These are phyloP conservation scores for Mimosa pudica DNA, from an alignment of 306 rosid genomes.

Conservation along the genomic window DNA sequence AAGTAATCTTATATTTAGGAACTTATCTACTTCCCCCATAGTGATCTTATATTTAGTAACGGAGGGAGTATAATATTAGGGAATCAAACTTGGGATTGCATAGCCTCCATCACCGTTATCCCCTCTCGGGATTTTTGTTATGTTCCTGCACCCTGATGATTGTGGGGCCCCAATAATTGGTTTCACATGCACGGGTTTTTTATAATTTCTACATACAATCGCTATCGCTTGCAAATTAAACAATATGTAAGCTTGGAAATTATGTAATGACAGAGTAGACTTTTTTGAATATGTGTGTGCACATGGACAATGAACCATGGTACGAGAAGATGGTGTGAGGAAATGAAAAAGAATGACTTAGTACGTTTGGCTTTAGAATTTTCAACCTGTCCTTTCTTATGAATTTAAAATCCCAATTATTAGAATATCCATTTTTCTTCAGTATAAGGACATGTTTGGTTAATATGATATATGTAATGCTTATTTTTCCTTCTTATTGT, in stretches of 20 bases:
- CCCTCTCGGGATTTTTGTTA: constrained; percentile 54
- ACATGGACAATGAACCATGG: constrained; percentile 46
- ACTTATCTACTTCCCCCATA: too few relatives aligned
- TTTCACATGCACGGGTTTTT: constrained; percentile 61
- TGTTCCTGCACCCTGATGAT: constrained; percentile 39
- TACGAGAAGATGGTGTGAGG: constrained; percentile 29
- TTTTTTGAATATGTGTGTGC: constrained; percentile 36
- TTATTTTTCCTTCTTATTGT: constrained; percentile 25
- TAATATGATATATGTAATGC: constrained; percentile 1
- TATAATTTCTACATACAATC: constrained; percentile 15
- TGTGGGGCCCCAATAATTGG: constrained; percentile 57
- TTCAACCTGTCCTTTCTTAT: constrained; percentile 35
- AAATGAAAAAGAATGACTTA: constrained; percentile 30
- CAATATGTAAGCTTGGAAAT: constrained; percentile 25
- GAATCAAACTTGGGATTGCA: constrained; percentile 44
- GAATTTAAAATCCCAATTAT: constrained; percentile 17
- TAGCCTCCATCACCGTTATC: constrained; percentile 42
- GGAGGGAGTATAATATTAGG: background rate
- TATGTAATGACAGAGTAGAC: constrained; percentile 40
- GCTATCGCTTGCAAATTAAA: constrained; percentile 28
- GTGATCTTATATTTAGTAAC: too few relatives aligned
- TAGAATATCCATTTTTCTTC: constrained; percentile 29
- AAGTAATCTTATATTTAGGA: too few relatives aligned
- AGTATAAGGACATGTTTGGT: constrained; percentile 31
- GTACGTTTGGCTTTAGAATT: background rate